phyloP scores from a whole-genome alignment of 2,329 filamentous ascomycete species.

The Monilinia fructicola region DNA sequence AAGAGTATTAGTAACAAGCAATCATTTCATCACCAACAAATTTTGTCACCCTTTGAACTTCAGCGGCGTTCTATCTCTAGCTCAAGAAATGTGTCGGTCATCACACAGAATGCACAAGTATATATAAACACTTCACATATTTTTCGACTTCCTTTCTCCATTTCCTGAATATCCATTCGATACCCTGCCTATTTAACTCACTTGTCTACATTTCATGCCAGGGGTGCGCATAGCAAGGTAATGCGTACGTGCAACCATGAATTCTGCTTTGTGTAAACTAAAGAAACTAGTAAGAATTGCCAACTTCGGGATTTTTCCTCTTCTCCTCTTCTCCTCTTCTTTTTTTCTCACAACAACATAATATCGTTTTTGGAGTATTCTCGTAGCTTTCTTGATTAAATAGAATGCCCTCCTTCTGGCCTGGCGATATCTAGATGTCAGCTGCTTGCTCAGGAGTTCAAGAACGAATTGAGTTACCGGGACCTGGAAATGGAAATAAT shows the following conservation, averaged over 20 bases:
- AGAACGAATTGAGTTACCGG: no score
- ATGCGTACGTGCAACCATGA: neutral
- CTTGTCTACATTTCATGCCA: neutral
- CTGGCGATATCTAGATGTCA: no score
- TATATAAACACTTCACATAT: neutral
- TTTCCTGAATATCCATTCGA: neutral
- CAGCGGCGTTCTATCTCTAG: no score
- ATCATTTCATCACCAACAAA: no score
- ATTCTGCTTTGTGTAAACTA: rapidly evolving
- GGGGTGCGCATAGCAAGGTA: neutral
- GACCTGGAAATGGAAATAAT: rapidly evolving
- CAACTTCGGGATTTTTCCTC: neutral
- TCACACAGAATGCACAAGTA: neutral
- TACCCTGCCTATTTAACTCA: neutral
- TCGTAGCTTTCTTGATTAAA: no score
- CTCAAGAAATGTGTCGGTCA: neutral
- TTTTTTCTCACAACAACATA: neutral
- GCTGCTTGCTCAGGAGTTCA: no score
- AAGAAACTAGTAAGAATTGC: no score
- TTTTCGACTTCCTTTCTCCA: neutral
- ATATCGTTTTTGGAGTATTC: neutral
- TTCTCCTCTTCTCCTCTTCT: neutral
- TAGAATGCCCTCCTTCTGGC: no score
- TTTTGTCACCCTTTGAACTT: no score
- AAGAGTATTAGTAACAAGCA: no score